Conservation (phyloP, 164 flowering plant genomes). For the Stephania yunnanensis region DNA sequence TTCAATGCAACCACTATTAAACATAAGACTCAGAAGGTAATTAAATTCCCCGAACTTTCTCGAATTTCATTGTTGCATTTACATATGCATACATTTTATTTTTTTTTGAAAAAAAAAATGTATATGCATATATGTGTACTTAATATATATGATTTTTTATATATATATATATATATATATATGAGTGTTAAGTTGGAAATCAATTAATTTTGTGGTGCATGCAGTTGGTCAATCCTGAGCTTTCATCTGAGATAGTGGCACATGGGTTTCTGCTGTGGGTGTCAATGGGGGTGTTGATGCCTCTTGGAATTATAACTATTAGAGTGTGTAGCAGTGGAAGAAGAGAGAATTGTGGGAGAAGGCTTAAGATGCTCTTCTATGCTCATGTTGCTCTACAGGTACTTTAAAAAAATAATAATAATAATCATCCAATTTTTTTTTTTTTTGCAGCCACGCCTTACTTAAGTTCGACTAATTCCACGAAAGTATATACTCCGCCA, state of each 20-base stretch:
- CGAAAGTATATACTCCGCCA: no score
- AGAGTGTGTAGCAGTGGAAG: conserved; percentile 44
- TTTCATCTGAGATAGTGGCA: conserved; percentile 31
- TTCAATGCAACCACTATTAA: conserved; percentile 12
- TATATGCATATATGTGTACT: no score
- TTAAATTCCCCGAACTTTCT: background rate
- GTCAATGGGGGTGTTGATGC: conserved; percentile 81
- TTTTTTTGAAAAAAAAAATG: no score
- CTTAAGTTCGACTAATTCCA: no score
- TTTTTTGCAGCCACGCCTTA: no score
- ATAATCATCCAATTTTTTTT: no score
- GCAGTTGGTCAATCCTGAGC: conserved; percentile 33
- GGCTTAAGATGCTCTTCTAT: conserved; percentile 50
- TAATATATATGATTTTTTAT: background rate
- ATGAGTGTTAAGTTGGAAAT: background rate
- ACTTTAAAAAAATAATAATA: no score
- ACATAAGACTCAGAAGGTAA: conserved; percentile 30
- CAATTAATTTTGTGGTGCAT: background rate
- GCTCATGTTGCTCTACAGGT: conserved; percentile 71
- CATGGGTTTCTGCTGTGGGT: conserved; percentile 73
- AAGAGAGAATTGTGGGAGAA: conserved; percentile 32
- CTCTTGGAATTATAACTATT: conserved; percentile 61
- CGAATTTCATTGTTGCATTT: no score
- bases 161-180: background rate
- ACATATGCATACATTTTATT: no score